Base-by-base conservation (phyloP, 2,329 filamentous ascomycete genomes). In the Hymenotorrendiella dingleyae region DNA sequence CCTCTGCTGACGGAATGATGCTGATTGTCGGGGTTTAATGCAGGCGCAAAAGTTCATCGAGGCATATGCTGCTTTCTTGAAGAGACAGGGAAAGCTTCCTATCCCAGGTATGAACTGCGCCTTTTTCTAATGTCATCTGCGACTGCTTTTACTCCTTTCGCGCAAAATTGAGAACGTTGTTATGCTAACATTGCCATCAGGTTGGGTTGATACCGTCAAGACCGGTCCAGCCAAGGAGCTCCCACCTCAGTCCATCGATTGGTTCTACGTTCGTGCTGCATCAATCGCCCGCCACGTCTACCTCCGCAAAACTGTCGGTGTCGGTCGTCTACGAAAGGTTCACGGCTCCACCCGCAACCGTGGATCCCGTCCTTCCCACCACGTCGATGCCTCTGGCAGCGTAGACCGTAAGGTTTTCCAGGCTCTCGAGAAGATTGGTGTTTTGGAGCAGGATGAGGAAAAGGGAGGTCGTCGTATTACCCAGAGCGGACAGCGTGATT, bases 141-240 rank as follows among this genome's bases (percentile, higher is more conserved):
- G 12, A 33, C n/a, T n/a, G n/a, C 7, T 17, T n/a, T 16, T 16
- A 7, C 16, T 7, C 36, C 14, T 10, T 29, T 43, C 10, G 28
- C 39, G 16, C 21, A 20, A 17, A 4, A 12, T 26, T 32, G 20
- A 14, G 10, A 22, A 41, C 28, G 20, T 40, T 35, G 17, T n/a
- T 16, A 28, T 50, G 46, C 48, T 59, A 48, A 60, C 43, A 35
- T 39, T 41, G 20, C 37, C n/a, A n/a, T 38, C 4, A 94, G 89
- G 88, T 78, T 97, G 91, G 91, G 91, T 96, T 71, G 93, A 98
- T 70, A 96, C 91, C 66, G 93, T 97, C 76, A 98, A 98, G 86
- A 96, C 91, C 62, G 91, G 88, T 64, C 80, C 84, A 68, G 85
- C 86, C 69, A 95, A 95, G 75, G 93, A 98, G 79, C 86, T 98